phyloP scores from a whole-genome alignment of 768 basidiomycete genomes.

The Cystofilobasidium bisporidii region DNA sequence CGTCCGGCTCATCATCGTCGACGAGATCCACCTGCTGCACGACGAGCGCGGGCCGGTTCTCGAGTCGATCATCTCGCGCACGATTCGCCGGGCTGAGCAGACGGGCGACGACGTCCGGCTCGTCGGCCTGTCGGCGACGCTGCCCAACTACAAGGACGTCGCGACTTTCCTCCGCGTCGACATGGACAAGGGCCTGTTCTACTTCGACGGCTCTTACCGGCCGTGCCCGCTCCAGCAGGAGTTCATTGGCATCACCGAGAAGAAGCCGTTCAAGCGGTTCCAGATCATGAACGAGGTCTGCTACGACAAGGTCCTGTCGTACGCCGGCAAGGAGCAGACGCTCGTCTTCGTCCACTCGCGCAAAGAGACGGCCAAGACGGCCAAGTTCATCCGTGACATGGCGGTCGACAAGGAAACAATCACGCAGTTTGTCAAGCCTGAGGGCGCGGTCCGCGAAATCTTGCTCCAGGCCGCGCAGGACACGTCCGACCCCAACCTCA shows the following conservation, averaged over 20 bases:
- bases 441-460: slow-evolving; percentile 83
- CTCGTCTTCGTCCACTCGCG: slow-evolving; percentile 97
- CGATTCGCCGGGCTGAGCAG: slow-evolving; percentile 88
- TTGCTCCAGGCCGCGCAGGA: slow-evolving; percentile 71
- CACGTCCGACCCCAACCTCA: slow-evolving; percentile 70
- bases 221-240: slow-evolving; percentile 93
- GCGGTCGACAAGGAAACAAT: slow-evolving; percentile 96
- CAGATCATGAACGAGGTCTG: slow-evolving; percentile 98
- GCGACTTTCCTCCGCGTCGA: slow-evolving; percentile 95
- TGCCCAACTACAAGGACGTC: slow-evolving; percentile 98
- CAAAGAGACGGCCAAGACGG: slow-evolving; percentile 97
- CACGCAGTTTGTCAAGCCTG: slow-evolving; percentile 87
- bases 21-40: slow-evolving; percentile 94
- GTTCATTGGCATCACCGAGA: slow-evolving; percentile 95
- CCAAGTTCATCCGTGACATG: slow-evolving; percentile 83
- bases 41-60: slow-evolving; percentile 97
- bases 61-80: slow-evolving; percentile 79
- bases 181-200: slow-evolving; percentile 82
- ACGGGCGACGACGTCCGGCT: slow-evolving; percentile 85
- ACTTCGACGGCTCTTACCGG: slow-evolving; percentile 88
- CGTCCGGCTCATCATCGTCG: slow-evolving; percentile 90
- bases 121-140: slow-evolving; percentile 87
- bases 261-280: slow-evolving; percentile 97
- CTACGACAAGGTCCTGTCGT: slow-evolving; percentile 94
- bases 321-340: slow-evolving; percentile 63